Conservation (phyloP, 202 grass and related monocot genomes). For the Digitaria exilis region DNA sequence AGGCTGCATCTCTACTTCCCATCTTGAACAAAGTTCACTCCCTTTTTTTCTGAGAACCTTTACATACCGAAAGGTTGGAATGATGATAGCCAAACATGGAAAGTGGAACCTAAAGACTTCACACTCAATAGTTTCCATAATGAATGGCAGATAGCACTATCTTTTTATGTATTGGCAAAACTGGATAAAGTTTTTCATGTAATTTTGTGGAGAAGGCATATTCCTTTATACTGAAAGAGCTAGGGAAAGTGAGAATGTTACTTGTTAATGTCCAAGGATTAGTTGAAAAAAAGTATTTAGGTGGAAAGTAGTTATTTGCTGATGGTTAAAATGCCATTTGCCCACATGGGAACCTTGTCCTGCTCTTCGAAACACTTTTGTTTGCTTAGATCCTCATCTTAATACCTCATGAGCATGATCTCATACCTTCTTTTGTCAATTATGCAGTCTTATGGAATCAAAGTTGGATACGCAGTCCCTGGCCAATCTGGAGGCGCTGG, state of each 20-base stretch:
- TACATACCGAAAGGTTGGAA: not conserved
- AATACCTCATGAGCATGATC: not conserved
- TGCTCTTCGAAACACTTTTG: not conserved
- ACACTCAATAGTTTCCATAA: not conserved
- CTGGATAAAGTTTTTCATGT: not conserved
- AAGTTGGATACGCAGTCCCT: conserved; percentile 71
- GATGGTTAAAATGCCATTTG: conserved; percentile 8
- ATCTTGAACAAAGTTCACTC: not conserved
- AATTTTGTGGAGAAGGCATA: not conserved
- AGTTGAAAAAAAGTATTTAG: not conserved
- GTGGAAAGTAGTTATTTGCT: not conserved
- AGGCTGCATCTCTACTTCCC: not conserved
- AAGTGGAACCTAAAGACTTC: not conserved
- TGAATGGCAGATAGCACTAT: not conserved
- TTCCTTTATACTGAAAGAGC: not conserved
- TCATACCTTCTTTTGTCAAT: not conserved
- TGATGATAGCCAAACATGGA: not conserved
- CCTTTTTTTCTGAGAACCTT: not conserved
- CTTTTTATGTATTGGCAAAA: not conserved
- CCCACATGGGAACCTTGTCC: not conserved
- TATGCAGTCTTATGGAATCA: conserved; percentile 87
- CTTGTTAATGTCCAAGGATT: not conserved
- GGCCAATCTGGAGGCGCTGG: conserved; percentile 74
- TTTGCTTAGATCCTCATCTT: not conserved
- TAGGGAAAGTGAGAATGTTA: not conserved